Evolutionary conservation across 768 basidiomycete species (phyloP).

Genomic region (Trametes villosa): DNA sequence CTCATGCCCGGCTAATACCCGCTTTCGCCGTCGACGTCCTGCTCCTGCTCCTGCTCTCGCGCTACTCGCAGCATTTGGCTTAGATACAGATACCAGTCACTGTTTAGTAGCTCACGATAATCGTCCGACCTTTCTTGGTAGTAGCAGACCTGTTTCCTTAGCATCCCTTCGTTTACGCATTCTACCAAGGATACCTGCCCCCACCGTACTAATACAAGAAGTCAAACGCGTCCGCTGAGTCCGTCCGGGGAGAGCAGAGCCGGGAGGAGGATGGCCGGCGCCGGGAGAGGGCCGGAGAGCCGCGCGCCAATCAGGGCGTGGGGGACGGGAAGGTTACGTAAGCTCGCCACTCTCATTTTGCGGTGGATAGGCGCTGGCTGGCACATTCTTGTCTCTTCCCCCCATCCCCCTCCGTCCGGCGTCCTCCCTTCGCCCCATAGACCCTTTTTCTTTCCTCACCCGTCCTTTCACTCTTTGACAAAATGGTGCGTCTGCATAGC

Average conservation of each 20-base stretch:
- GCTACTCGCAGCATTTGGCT: conserved; percentile 11
- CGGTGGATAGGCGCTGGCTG: conserved; percentile 1
- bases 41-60: conserved; percentile 13
- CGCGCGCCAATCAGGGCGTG: conserved; percentile 16
- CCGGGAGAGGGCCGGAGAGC: background rate
- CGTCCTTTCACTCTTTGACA: conserved; percentile 20
- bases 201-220: background rate
- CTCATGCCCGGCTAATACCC: conserved; percentile 4
- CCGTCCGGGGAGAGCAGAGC: background rate
- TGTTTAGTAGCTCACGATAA: conserved; percentile 20
- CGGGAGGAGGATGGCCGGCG: too few relatives aligned
- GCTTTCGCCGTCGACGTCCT: conserved; percentile 8
- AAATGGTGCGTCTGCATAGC: conserved; percentile 27
- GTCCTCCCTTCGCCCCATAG: conserved; percentile 15
- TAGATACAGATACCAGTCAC: conserved; percentile 5
- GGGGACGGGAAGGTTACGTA: conserved; percentile 13
- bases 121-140: conserved; percentile 4
- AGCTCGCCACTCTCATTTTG: conserved; percentile 7
- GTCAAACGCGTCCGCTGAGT: background rate
- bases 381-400: conserved; percentile 13
- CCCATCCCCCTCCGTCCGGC: conserved; percentile 10
- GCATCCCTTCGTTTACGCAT: background rate
- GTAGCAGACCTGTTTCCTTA: conserved; percentile 5
- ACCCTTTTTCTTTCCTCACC: conserved; percentile 11
- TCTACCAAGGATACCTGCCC: background rate